These are phyloP conservation scores for Buxus sempervirens DNA, from an alignment of 164 flowering plant genomes.

Conservation along the genomic window DNA sequence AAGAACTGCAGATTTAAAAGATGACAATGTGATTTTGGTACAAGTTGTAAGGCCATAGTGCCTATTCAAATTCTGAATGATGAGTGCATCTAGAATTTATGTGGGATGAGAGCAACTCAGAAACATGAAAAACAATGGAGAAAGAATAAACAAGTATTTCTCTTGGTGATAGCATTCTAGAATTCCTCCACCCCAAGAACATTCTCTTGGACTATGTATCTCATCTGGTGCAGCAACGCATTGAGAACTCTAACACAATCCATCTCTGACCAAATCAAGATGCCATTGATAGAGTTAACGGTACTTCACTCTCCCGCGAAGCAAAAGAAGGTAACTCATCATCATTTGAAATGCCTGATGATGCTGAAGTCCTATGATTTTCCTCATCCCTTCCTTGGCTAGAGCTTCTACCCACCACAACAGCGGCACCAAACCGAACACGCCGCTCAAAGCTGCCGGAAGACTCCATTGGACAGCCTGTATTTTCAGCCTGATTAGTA, in stretches of 20 bases:
- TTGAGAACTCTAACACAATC: background rate
- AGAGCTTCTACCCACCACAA: conserved; percentile 7
- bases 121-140: background rate
- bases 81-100: background rate
- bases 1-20: background rate
- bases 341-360: conserved; percentile 12
- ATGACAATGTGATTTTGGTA: background rate
- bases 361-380: background rate
- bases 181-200: background rate
- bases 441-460: background rate
- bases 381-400: background rate
- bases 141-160: background rate
- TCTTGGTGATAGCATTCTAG: background rate
- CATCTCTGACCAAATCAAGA: conserved; percentile 12
- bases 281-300: conserved; percentile 24
- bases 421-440: conserved; percentile 13
- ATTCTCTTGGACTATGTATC: background rate
- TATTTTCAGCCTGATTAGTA: background rate
- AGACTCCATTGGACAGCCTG: conserved; percentile 1
- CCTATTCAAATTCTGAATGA: background rate
- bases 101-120: background rate
- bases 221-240: background rate
- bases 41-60: background rate
- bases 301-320: conserved; percentile 34
- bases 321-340: background rate